Conservation (phyloP, 169 alveolate species). For the Plasmodium coatneyi region DNA sequence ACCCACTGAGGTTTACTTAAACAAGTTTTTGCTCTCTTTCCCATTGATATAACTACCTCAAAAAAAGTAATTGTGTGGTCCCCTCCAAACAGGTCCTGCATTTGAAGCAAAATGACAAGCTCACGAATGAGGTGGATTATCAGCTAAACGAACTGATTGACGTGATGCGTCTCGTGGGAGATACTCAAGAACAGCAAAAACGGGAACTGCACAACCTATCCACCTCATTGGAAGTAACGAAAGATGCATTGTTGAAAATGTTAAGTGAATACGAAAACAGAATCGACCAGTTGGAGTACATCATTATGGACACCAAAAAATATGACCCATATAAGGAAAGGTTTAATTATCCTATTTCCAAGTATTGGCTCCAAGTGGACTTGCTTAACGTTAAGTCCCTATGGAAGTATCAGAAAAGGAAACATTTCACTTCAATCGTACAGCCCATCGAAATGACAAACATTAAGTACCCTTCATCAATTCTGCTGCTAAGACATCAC, state of each 20-base stretch:
- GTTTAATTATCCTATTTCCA: conserved; percentile 62
- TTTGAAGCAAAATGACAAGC: conserved; percentile 19
- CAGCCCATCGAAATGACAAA: conserved; percentile 17
- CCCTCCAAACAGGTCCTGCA: conserved; percentile 15
- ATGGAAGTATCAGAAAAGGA: conserved; percentile 54
- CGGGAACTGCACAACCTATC: conserved; percentile 4
- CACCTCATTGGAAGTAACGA: conserved; percentile 35
- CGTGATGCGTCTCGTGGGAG: conserved; percentile 20
- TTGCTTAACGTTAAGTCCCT: conserved; percentile 24
- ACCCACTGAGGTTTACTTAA: background rate
- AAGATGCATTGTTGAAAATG: conserved; percentile 61
- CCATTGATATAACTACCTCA: background rate
- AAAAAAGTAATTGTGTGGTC: background rate
- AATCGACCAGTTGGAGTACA: conserved; percentile 66
- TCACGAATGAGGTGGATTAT: conserved; percentile 37
- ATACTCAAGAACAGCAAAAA: conserved; percentile 40
- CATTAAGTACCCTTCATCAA: conserved; percentile 33
- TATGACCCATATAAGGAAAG: conserved; percentile 71
- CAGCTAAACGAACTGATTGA: conserved; percentile 38
- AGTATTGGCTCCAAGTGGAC: conserved; percentile 68
- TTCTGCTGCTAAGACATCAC: conserved; percentile 46
- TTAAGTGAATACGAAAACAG: conserved; percentile 72
- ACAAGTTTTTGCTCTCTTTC: too few relatives aligned
- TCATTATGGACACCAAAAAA: conserved; percentile 49
- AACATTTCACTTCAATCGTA: conserved; percentile 24